These are phyloP conservation scores for Closterium sp. DNA, from an alignment of 139 green algal species.

Conservation along the genomic window DNA sequence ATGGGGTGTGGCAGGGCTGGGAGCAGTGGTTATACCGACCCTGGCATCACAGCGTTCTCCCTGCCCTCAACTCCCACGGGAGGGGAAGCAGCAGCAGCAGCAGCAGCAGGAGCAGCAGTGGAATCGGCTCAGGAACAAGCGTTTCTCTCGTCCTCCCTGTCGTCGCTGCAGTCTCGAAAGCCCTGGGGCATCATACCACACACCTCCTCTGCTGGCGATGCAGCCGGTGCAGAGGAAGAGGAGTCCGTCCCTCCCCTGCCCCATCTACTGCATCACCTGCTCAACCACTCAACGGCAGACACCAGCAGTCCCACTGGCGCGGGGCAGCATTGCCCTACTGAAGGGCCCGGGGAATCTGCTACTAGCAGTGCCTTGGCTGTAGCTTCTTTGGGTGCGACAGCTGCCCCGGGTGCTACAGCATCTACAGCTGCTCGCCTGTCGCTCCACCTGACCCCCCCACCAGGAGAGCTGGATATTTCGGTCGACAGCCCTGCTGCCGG, in stretches of 20 bases:
- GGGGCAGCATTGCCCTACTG: too few relatives aligned
- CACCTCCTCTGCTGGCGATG: background rate
- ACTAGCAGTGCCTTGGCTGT: background rate
- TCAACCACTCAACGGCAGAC: background rate
- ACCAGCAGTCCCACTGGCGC: too few relatives aligned
- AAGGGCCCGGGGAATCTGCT: background rate
- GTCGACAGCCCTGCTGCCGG: background rate
- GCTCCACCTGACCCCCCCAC: background rate
- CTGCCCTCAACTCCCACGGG: background rate
- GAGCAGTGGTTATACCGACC: background rate
- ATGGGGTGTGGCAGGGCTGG: background rate
- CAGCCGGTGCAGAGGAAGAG: background rate
- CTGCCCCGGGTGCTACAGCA: too few relatives aligned
- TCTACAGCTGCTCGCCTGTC: background rate
- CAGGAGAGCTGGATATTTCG: background rate
- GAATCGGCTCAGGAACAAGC: background rate
- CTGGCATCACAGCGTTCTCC: background rate
- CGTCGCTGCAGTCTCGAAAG: background rate
- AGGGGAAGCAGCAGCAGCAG: background rate
- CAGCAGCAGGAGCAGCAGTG: background rate
- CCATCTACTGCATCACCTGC: background rate
- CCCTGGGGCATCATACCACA: background rate
- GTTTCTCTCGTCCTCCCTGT: background rate
- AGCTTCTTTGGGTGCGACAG: background rate
- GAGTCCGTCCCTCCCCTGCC: background rate